Percentiles rank a stretch among this genome's conserved stretches.
phyloP scores from a whole-genome alignment of 1,284 basidiomycete genomes.

The Malassezia caprae region DNA sequence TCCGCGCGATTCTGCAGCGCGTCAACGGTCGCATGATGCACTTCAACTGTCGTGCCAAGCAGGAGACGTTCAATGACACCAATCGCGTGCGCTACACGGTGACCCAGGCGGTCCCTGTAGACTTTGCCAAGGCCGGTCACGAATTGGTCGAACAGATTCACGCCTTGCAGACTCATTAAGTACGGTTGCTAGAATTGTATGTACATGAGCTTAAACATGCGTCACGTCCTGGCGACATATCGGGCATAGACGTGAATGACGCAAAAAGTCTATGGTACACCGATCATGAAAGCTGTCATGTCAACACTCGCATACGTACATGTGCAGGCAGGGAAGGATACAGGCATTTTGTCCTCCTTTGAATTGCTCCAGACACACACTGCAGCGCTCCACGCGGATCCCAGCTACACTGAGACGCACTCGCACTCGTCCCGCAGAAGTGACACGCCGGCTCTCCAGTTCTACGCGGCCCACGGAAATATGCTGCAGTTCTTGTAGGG shows the following conservation, averaged over 20 bases:
- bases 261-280: constrained; percentile 23
- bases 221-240: constrained; percentile 21
- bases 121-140: constrained; percentile 36
- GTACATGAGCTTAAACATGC: neutral
- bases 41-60: constrained; percentile 75
- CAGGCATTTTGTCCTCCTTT: constrained; percentile 56
- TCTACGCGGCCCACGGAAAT: constrained; percentile 59
- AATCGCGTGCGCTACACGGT: constrained; percentile 41
- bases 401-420: constrained; percentile 66
- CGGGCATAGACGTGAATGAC: constrained; percentile 21
- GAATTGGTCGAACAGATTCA: constrained; percentile 39
- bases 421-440: constrained; percentile 64
- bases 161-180: constrained; percentile 4
- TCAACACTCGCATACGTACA: constrained; percentile 12
- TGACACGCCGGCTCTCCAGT: constrained; percentile 59
- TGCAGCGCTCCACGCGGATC: constrained; percentile 64
- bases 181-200: neutral
- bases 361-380: constrained; percentile 69
- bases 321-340: constrained; percentile 62
- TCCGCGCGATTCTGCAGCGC: constrained; percentile 58
- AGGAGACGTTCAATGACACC: constrained; percentile 44
- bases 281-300: constrained; percentile 28
- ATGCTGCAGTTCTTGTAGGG: constrained; percentile 38
- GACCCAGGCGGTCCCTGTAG: constrained; percentile 25
- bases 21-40: constrained; percentile 66